Base-by-base conservation (phyloP, 768 basidiomycete species). In the Royoungia palumana region DNA sequence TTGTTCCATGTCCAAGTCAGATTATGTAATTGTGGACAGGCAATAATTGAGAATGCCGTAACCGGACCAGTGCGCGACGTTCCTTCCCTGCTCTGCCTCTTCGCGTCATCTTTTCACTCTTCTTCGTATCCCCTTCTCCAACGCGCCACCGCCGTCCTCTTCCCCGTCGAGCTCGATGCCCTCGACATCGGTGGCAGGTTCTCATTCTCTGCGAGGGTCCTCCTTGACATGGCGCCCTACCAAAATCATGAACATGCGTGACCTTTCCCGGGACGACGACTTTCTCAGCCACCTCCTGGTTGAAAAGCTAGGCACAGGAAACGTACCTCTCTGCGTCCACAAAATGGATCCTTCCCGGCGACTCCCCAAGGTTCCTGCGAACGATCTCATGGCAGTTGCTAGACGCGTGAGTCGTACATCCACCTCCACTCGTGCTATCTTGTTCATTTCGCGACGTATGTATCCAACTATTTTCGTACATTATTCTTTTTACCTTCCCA, bases 181-280 rank as follows among this genome's bases (percentile, higher is more conserved):
- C 49, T 41, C 68, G 50, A 55, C 60, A 55, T 57, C 66, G 52
- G 57, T 44, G 57, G 48, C 58, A 35, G 58, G 58, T 41, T 54
- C 58, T 17, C 55, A 47, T 46, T 64, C 66, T 9, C 56, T 50
- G 22, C 50, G 59, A 35, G 47, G 55, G 17, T 52, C 58, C 47
- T 47, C 62, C 49, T 61, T 83, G 49, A 59, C 71, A 71, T 91
- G 89, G 89, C 82, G 85, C 36, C 83, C 83, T 17, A 91, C 88
- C 41, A 90, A 87, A 75, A 84, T 88, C 59, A 92, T 92, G 89
- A 88, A 89, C 72, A 86, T 89, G 78, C 80, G 80, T 69, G 90
- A 93, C 80, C 80, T 93, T 53, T 87, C 89, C 61, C 83, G 81
- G 68, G 90, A 93, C 71, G 90, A 93, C 67, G 90, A 93, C 71